A percentile compares a stretch with the other conserved stretches of the same genome.
Conservation (phyloP, 1,284 basidiomycete genomes). For the Cutaneotrichosporon curvatum region DNA sequence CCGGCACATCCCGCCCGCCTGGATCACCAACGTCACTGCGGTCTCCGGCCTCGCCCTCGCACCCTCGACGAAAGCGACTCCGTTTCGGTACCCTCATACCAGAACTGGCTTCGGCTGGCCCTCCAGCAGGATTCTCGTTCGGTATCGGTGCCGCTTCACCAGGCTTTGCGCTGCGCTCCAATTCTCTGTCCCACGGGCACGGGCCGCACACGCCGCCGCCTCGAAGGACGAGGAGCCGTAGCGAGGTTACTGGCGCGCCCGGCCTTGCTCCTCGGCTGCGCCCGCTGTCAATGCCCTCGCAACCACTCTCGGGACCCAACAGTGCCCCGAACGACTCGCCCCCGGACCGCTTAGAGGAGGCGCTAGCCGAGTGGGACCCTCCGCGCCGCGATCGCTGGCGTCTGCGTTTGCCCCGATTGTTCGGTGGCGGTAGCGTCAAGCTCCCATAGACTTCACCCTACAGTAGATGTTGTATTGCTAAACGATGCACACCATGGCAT, state of each 20-base stretch:
- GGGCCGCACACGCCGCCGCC: background rate
- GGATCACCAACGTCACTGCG: slow-evolving; percentile 8
- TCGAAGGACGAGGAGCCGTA: background rate
- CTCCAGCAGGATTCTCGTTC: slow-evolving; percentile 43
- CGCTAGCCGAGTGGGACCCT: slow-evolving; percentile 1
- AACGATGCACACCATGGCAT: too few species aligned
- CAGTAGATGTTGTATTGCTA: too few species aligned
- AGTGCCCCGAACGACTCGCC: background rate
- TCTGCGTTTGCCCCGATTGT: background rate
- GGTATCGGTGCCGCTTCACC: slow-evolving; percentile 46
- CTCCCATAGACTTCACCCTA: background rate
- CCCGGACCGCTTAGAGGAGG: background rate
- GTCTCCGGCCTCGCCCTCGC: slow-evolving; percentile 25
- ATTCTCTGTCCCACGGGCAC: slow-evolving; percentile 13
- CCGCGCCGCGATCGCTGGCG: slow-evolving; percentile 1
- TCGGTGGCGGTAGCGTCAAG: background rate
- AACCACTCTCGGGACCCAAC: too few species aligned
- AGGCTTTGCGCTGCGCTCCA: slow-evolving; percentile 41
- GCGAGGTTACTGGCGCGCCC: background rate
- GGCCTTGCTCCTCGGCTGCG: background rate
- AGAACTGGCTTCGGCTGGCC: slow-evolving; percentile 31
- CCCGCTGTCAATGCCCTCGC: background rate
- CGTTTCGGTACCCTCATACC: slow-evolving; percentile 44
- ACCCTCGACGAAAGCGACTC: slow-evolving; percentile 15
- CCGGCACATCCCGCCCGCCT: background rate